These are phyloP conservation scores for Pseudocercospora eumusae DNA, from an alignment of 2,329 filamentous ascomycete species.

Conservation along the genomic window DNA sequence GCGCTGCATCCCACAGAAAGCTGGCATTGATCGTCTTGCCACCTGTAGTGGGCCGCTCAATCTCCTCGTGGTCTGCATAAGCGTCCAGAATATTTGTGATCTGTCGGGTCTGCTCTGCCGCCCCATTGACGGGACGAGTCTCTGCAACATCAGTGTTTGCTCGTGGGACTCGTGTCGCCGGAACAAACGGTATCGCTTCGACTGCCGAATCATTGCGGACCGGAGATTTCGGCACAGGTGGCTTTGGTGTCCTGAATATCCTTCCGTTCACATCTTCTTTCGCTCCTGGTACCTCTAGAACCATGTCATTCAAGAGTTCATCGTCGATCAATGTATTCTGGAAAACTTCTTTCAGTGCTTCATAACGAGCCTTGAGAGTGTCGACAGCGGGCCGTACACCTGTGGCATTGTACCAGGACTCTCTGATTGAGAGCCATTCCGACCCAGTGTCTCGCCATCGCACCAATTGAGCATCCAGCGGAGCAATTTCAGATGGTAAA, in stretches of 20 bases:
- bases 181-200: not conserved
- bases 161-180: not conserved
- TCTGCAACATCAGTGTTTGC: not conserved
- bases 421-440: conserved; percentile 16
- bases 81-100: not conserved
- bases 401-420: conserved; percentile 1
- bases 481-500: conserved; percentile 8
- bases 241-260: not conserved
- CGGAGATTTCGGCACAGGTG: not conserved
- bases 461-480: conserved; percentile 15
- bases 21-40: conserved; percentile 26
- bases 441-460: conserved; percentile 16
- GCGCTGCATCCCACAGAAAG: conserved; percentile 1
- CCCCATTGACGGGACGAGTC: not conserved
- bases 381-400: not conserved
- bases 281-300: conserved; percentile 3
- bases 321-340: conserved; percentile 6
- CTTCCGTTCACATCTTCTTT: conserved; percentile 17
- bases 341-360: conserved; percentile 10
- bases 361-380: conserved; percentile 14
- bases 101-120: not conserved
- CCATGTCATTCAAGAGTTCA: conserved; percentile 11
- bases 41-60: conserved; percentile 14
- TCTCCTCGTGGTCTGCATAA: not conserved
- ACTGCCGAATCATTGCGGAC: not conserved